These are phyloP conservation scores for Talaromyces trachyspermus DNA, from an alignment of 495 filamentous ascomycete genomes.

Conservation along the genomic window DNA sequence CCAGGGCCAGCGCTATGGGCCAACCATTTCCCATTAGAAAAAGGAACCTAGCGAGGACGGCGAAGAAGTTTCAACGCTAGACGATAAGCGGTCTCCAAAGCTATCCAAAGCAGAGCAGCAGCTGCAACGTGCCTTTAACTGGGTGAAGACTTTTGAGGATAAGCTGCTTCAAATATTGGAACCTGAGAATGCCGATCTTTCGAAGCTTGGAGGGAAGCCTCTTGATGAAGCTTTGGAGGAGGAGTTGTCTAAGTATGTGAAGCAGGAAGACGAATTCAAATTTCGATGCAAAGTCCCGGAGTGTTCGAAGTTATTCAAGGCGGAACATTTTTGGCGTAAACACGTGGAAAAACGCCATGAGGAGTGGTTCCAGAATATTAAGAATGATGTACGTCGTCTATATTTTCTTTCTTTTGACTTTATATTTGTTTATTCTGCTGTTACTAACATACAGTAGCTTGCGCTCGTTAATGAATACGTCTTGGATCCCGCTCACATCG, in stretches of 20 bases:
- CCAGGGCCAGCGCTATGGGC: slow-evolving; percentile 69
- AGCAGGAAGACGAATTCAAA: slow-evolving; percentile 94
- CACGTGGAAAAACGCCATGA: slow-evolving; percentile 93
- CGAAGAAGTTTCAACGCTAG: slow-evolving; percentile 51
- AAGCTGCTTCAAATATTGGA: slow-evolving; percentile 89
- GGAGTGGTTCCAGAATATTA: slow-evolving; percentile 78
- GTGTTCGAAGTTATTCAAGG: slow-evolving; percentile 96
- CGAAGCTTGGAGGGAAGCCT: slow-evolving; percentile 83
- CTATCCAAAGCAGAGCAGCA: slow-evolving; percentile 79
- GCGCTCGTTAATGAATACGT: slow-evolving; percentile 88
- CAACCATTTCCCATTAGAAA: slow-evolving; percentile 76
- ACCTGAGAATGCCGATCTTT: slow-evolving; percentile 75
- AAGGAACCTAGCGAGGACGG: slow-evolving; percentile 56
- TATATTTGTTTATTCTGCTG: neutral
- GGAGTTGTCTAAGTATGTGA: slow-evolving; percentile 79
- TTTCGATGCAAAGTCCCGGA: slow-evolving; percentile 94
- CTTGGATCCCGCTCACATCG: slow-evolving; percentile 85
- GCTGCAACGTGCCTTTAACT: slow-evolving; percentile 90
- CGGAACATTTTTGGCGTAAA: slow-evolving; percentile 92
- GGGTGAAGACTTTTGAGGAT: slow-evolving; percentile 98
- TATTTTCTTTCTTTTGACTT: neutral
- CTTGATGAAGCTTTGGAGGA: slow-evolving; percentile 80
- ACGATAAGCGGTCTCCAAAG: slow-evolving; percentile 59
- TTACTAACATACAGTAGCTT: slow-evolving; percentile 47
- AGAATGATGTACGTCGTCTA: slow-evolving; percentile 62